phyloP scores from a whole-genome alignment of 306 rosid species.

The apple (Malus domestica) region ASM211411v1 NC_041798.1:15477001-15477500 shows the following conservation, averaged over 20 bases:
- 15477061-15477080: slow-evolving; percentile 72
- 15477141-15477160: slow-evolving; percentile 43
- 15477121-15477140: neutral
- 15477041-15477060: slow-evolving; percentile 80
- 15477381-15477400: neutral
- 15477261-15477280: neutral
- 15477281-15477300: neutral
- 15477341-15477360: neutral
- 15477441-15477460: neutral
- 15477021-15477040: slow-evolving; percentile 85
- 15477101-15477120: slow-evolving; percentile 71
- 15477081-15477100: slow-evolving; percentile 81
- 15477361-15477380: neutral
- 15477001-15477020: slow-evolving; percentile 15
- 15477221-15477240: neutral
- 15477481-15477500: neutral
- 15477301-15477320: neutral
- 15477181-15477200: neutral
- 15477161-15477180: neutral
- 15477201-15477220: neutral
- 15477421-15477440: neutral
- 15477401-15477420: neutral
- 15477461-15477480: neutral
- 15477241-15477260: neutral
- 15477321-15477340: neutral